These are phyloP conservation scores for Babesia gibsoni DNA, from an alignment of 169 alveolate genomes.

Conservation along the genomic window DNA sequence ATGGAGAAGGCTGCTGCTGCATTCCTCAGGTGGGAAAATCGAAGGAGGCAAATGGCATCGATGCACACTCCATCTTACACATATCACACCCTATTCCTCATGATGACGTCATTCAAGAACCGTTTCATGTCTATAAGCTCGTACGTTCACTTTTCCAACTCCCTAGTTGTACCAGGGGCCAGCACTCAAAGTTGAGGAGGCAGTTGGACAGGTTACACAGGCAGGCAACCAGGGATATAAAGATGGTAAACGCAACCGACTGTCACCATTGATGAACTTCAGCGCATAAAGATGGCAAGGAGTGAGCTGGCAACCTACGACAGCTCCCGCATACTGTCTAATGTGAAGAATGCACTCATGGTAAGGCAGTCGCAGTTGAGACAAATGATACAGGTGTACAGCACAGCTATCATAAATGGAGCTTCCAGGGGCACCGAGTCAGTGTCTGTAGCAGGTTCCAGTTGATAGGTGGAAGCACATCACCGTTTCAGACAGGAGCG, in stretches of 20 bases:
- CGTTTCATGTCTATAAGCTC: slow-evolving; percentile 34
- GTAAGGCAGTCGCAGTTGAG: background rate
- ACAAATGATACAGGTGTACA: slow-evolving; percentile 22
- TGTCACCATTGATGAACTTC: background rate
- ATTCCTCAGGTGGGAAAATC: too few relatives aligned
- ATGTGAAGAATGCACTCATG: slow-evolving; percentile 36
- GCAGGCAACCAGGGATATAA: slow-evolving; percentile 35
- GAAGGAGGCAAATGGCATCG: too few relatives aligned
- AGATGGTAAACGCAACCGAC: slow-evolving; percentile 5
- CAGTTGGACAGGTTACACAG: slow-evolving; percentile 37
- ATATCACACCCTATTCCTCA: background rate
- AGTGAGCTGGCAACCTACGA: slow-evolving; percentile 13
- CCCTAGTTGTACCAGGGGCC: slow-evolving; percentile 9
- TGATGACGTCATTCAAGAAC: slow-evolving; percentile 12
- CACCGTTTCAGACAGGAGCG: slow-evolving; percentile 13
- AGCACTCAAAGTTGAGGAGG: slow-evolving; percentile 28
- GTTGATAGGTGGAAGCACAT: background rate
- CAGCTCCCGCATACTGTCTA: slow-evolving; percentile 17
- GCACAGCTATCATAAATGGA: slow-evolving; percentile 26
- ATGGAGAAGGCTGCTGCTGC: too few relatives aligned
- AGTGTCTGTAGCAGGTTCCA: slow-evolving; percentile 18
- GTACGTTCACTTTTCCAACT: slow-evolving; percentile 8
- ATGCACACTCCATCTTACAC: too few relatives aligned
- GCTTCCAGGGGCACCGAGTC: slow-evolving; percentile 33
- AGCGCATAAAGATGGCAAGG: slow-evolving; percentile 39